phyloP scores from a whole-genome alignment of 2,329 filamentous ascomycete genomes.

The Didymella lethalis region DNA sequence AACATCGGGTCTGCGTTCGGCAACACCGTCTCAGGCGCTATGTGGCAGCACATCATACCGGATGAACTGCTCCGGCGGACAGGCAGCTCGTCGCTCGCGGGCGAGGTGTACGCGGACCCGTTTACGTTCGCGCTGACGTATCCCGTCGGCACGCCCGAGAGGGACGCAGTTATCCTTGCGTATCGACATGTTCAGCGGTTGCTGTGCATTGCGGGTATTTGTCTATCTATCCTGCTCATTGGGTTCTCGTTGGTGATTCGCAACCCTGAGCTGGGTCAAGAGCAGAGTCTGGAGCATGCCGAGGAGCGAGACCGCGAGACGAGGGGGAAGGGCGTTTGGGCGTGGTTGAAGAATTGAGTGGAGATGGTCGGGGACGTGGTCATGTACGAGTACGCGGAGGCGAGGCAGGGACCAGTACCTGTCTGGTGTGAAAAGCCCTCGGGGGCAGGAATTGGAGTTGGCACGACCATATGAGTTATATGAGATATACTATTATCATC shows the following conservation, averaged over 20 bases:
- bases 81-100: conserved; percentile 52
- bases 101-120: conserved; percentile 53
- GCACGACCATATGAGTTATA: neutral
- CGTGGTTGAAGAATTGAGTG: conserved; percentile 16
- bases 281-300: conserved; percentile 56
- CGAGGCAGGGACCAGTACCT: neutral
- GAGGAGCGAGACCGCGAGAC: conserved; percentile 33
- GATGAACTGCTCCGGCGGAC: conserved; percentile 51
- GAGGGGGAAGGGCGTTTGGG: conserved; percentile 7
- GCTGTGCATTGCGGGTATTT: conserved; percentile 61
- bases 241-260: conserved; percentile 56
- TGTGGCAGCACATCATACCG: conserved; percentile 66
- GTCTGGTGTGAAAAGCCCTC: neutral
- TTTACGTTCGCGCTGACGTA: conserved; percentile 50
- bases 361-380: too few species aligned
- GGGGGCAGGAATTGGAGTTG: neutral
- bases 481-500: neutral
- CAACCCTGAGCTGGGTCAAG: conserved; percentile 56
- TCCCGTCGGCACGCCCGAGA: conserved; percentile 55
- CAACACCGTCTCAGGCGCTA: conserved; percentile 66
- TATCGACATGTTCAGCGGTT: conserved; percentile 58
- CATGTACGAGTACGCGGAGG: neutral
- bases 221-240: conserved; percentile 57
- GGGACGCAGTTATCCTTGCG: conserved; percentile 54
- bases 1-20: conserved; percentile 68